Evolutionary conservation across 139 green algal species (phyloP), one percentile per base, ranked within the genome.

Genomic region (Volvox reticuliferus): DNA sequence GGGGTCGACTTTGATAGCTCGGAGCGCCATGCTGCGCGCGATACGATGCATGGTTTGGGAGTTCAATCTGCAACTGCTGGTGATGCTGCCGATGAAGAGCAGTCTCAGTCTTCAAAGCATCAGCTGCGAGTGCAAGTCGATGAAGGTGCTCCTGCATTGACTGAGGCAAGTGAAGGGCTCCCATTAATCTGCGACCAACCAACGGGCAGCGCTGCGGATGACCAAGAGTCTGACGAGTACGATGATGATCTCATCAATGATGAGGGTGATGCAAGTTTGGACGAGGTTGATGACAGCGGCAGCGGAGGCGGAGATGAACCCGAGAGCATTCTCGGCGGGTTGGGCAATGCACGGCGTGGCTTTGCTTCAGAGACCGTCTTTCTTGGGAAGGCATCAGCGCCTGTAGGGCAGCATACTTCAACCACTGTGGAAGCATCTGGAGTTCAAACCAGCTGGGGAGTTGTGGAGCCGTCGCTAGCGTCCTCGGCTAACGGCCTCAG

Each of bases 231-330:
- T 28, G 65, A 83, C 35, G 78, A 83, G 12, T 83, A 83, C n/a
- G 67, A 86, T 17, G 82, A 79, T 9, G 33, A 73, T 63, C 55
- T 35, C 5, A 20, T 32, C 26, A 67, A 26, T 6, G 62, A 30
- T 16, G 62, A 37, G 37, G 37, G 36, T 0, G 37, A 33, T 32
- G 78, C 30, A 20, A 82, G n/a, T 32, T 68, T 67, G 78, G 78
- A 84, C 22, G 78, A 84, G 37, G 78, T 67, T 14, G 78, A 84
- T 67, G 78, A 84, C 32, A 77, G 50, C 30, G 81, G 62, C 17
- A 77, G 81, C 20, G 82, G 50, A 20, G 50, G 69, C 35, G 63
- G 50, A 16, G 63, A 44, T 26, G 63, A 78, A 61, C 50, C 79
- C 9, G 79, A 71, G 37, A 84, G 78, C 78, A 84, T 84, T 30